Base-by-base conservation (phyloP, 768 basidiomycete genomes). In the Leccinum rimulosum region DNA sequence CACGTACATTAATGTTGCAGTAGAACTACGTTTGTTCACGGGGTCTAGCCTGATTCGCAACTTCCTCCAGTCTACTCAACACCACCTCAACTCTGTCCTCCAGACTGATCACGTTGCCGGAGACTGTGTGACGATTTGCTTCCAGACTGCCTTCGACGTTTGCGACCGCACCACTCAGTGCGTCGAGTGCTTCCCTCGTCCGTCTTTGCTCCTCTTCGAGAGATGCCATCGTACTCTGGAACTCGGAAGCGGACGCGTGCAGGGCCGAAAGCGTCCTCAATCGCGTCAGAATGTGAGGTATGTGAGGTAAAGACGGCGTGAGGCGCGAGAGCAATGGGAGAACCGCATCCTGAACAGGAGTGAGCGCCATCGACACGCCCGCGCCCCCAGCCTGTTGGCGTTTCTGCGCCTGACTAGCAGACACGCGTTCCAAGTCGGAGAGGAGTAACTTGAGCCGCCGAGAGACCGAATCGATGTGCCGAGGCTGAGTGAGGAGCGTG, bases 401-500 rank as follows among this genome's bases (percentile, higher is more conserved):
- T 60, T 65, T 70, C 55, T 57, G 71, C 40, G 19, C 12, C 47
- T 73, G 72, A 12, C 76, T 79, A 6, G 72, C 70, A 35, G 88
- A 85, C 4, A 84, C 82, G 31, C 95, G 87, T 52, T 98, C 96
- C 53, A 99, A 83, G 73, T 99, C 97, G 1, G 94, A 88, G 14
- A 96, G 80, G 17, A 98, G 83, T 8, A 98, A 78, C 68, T 98
- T 99, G 61, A 98, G 83, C 5, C 96, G 87, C 5, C 96, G 85
- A 2, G 95, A 95, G 61, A 98, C 90, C 11, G 93, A 91, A 73
- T 99, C 97, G 52, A 98, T 87, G 69, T 98, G 95, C 15, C 95
- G 86, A 0, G 97, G 96, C 76, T 98, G 95, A 0, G 96, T 92
- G 50, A 99, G 85, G 15, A 98, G 79, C 7, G 87, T 84, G 25